Base-by-base conservation (phyloP, 2,329 filamentous ascomycete species). In the Cadophora sp. region DNA sequence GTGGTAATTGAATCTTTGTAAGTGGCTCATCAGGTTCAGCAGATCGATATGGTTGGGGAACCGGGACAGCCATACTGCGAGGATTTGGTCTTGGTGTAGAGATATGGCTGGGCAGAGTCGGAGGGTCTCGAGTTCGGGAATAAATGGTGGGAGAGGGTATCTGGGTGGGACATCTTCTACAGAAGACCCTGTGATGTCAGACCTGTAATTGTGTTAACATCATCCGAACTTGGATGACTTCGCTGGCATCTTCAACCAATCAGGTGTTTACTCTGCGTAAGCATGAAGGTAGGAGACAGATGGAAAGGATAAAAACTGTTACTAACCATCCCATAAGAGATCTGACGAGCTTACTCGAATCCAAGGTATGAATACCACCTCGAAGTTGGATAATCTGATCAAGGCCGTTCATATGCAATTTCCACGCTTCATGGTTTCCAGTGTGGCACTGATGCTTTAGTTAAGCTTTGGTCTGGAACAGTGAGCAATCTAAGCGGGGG, bases 341-440 rank as follows among this genome's bases (percentile, higher is more conserved):
- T 47, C 64, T 65, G 1, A 70, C 39, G 24, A 33, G 53, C 16
- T 9, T 43, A 27, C 62, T 66, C 6, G 53, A 58, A 27, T 68
- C 60, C 1, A 70, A 41, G 4, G 59, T 61, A 13, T 68, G 58
- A 3, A 67, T 62, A 16, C 69, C 69, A 16, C 69, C 69, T 24
- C 61, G 41, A 27, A 64, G 41, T 14, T 50, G 45, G 24, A 69
- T 41, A 33, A 70, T 36, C 18, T 69, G 66, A 33, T 69, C 53
- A 6, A 66, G 48, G 9, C 62, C 69, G 1, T 67, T 66, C 47
- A 70, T 65, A 50, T 70, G 69, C 30, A 64, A 20, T 16, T 50
- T 53, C 55, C 67, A 66, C 24, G 47, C 64, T 18, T 24, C 39
- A 13, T 55, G 41, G 45, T 65, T 66, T 2, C 64, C 61, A 41